A percentile compares a stretch with the other conserved stretches of the same genome.
Conservation (phyloP, 441 rosid genomes). For the Brassica hybrid region DNA sequence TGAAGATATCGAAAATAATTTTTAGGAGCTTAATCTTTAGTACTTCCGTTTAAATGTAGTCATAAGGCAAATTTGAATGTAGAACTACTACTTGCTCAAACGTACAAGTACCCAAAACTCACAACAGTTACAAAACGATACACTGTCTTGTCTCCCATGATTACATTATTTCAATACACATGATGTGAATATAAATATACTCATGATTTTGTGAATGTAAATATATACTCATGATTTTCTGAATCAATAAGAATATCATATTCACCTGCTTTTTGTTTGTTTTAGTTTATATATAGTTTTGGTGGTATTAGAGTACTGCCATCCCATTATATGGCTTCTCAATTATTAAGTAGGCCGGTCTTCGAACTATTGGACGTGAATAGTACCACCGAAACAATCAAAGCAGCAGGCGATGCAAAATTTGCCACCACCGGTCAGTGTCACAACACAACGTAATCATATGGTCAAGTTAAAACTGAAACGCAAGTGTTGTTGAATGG, state of each 20-base stretch:
- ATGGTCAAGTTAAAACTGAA: neutral
- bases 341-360: neutral
- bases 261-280: neutral
- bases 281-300: neutral
- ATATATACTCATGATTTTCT: neutral
- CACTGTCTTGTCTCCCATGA: neutral
- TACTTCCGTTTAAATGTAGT: neutral
- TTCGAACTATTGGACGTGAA: neutral
- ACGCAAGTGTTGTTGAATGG: neutral
- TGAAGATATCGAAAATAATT: too few relatives aligned
- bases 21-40: too few relatives aligned
- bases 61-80: neutral
- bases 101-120: neutral
- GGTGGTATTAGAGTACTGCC: neutral
- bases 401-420: neutral
- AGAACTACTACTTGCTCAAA: neutral
- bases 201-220: too few relatives aligned
- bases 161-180: neutral
- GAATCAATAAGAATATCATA: neutral
- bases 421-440: neutral
- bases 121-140: neutral
- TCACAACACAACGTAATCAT: neutral
- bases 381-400: neutral
- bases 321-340: neutral
- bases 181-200: neutral